Base-by-base conservation (phyloP, 2,329 filamentous ascomycete genomes). In the Talaromyces sp. region DNA sequence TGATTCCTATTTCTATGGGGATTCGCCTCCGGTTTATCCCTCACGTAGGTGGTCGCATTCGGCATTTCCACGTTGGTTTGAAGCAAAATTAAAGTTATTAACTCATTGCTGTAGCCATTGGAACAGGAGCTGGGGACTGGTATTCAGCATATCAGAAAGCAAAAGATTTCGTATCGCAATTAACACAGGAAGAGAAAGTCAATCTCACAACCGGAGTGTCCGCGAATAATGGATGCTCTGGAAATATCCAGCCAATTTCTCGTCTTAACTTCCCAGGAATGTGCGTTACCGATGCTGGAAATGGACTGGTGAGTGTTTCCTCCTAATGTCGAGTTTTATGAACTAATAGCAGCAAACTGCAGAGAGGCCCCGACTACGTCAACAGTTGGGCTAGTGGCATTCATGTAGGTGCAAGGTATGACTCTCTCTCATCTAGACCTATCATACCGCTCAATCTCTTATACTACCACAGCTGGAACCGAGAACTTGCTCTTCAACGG, bases 401-500 rank as follows among this genome's bases (percentile, higher is more conserved):
- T 8, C 52, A 54, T 35, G 29, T 54, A 11, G 52, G 52, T 27
- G 52, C 52, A 9, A 54, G 24, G 52, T 54, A 21, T 17, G 52
- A n/a, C n/a, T 9, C 6, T 21, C 19, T 19, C 21, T 21, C 19
- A 5, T 31, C 5, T 12, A 17, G 8, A 21, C 10, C n/a, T 54
- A 6, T 54, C 10, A 12, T 19, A 17, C 3, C 14, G 1, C n/a
- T 11, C 19, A 32, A 32, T 31, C 11, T 54, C n/a, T 32, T 46
- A 31, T 24, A 35, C 10, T 21, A 1, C 8, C 14, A 54, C 19
- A 54, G 52, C 0, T 97, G 90, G 88, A 94, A 92, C 73, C 89
- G 86, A 66, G 84, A 89, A 35, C 77, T 96, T 55, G 95, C 96
- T 88, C 91, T 90, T 67, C 79, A 84, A 64, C 86, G 90, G 54